Base-by-base conservation (phyloP, 148 eudicot species). In the Linanthus parryae region DNA sequence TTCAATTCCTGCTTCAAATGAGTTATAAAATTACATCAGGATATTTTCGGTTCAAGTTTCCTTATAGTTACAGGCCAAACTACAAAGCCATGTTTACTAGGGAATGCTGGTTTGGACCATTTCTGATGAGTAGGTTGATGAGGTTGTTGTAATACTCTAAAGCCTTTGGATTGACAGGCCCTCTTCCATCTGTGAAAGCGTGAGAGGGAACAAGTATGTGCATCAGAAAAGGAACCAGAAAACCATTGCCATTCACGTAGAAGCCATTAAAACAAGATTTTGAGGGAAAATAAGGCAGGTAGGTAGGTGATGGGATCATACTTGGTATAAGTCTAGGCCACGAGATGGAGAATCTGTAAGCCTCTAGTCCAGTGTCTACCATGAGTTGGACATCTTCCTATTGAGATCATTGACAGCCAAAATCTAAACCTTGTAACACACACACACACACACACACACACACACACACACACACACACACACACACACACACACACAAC, bases 321-420 rank as follows among this genome's bases (percentile, higher is more conserved):
- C 94, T 49, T 1, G 94, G 94, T 26, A 84, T 57, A 6, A 84
- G 72, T 73, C 94, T 80, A 11, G 94, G 63, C 94, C 94, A 77
- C 12, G 94, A 75, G 54, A 84, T 77, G 26, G 94, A 84, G 52
- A 80, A 69, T 42, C 94, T 59, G 30, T 67, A 84, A 8, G 87
- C 94, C 65, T 84, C 82, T 48, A 84, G 27, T 28, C 82, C 80
- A 2, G 79, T 84, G 23, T 80, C 80, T 17, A 26, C 75, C 79
- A 75, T 81, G 25, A 84, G 79, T 52, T 66, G 76, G 41, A 84
- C 66, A 59, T 84, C 94, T 57, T 78, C 84, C 94, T 84, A 70
- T n/a, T n/a, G n/a, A n/a, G n/a, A n/a, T n/a, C n/a, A n/a, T n/a
- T n/a, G n/a, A n/a, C n/a, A n/a, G n/a, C n/a, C n/a, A n/a, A 69